Evolutionary conservation across 2,329 filamentous ascomycete genomes (phyloP).

Genomic region (Leptographium lundbergii): DNA sequence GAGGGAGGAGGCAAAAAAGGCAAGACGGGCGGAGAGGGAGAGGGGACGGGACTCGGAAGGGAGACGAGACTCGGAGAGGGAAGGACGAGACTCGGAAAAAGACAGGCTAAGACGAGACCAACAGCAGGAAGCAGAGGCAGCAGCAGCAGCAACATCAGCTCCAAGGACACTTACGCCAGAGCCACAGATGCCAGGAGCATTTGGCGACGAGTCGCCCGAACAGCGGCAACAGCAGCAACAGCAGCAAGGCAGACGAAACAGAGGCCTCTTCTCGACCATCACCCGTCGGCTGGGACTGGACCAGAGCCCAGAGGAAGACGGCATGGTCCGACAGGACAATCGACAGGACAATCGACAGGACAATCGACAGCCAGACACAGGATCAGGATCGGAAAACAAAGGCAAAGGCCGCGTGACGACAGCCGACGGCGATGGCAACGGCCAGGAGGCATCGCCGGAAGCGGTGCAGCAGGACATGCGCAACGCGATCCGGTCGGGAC

Average conservation of each 20-base stretch:
- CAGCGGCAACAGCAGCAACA: slow-evolving; percentile 5
- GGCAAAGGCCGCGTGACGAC: neutral
- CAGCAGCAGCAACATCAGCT: slow-evolving; percentile 13
- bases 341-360: too few relatives aligned
- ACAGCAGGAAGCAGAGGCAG: slow-evolving; percentile 11
- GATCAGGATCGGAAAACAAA: neutral
- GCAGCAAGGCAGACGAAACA: slow-evolving; percentile 9
- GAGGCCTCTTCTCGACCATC: slow-evolving; percentile 55
- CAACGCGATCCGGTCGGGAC: slow-evolving; percentile 66
- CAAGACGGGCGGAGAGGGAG: slow-evolving; percentile 13
- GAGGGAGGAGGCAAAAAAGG: slow-evolving; percentile 1
- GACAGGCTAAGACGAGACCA: too few relatives aligned
- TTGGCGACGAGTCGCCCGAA: slow-evolving; percentile 43
- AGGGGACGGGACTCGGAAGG: too few relatives aligned
- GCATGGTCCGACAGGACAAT: too few relatives aligned
- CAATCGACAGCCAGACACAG: neutral
- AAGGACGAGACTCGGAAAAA: neutral
- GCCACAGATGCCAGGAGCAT: slow-evolving; percentile 60
- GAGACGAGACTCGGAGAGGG: too few relatives aligned
- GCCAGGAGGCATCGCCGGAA: slow-evolving; percentile 41
- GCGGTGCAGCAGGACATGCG: slow-evolving; percentile 58
- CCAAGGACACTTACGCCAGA: slow-evolving; percentile 13
- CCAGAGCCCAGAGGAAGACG: slow-evolving; percentile 33
- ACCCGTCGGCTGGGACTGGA: slow-evolving; percentile 58
- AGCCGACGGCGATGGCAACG: slow-evolving; percentile 12